Base-by-base conservation (phyloP, 768 basidiomycete species). In the Chalciporus piperatus region DNA sequence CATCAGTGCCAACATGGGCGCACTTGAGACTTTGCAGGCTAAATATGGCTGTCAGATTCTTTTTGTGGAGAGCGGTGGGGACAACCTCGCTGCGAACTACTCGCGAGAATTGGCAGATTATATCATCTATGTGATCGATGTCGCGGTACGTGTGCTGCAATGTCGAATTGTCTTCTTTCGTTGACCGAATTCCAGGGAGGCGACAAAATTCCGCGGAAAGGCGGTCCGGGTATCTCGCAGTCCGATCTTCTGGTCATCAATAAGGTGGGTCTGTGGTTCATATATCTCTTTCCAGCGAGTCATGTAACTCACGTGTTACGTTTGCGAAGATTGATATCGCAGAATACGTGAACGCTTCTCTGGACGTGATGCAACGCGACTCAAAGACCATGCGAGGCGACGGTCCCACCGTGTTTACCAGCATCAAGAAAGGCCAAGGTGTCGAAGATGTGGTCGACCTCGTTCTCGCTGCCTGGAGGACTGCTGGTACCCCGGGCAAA, bases 171-270 rank as follows among this genome's bases (percentile, higher is more conserved):
- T 45, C 30, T 49, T 16, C 23, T 14, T 45, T 44, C 28, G 28
- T 33, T 58, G 41, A 49, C 52, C 20, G n/a, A n/a, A 37, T 53
- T 43, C 28, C 56, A 90, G 88, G 96, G 97, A 10, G 96, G 96
- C 1, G 96, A 99, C 72, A 99, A 99, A 72, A 95, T 99, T 56
- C 97, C 97, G 19, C 79, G 96, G 20, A 99, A 99, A 74, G 96
- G 97, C 5, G 97, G 96, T 1, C 97, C 96, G 2, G 97, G 96
- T 10, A 98, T 99, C 59, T 94, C 93, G 1, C 89, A 94, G 63
- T 96, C 93, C 1, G 97, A 98, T 72, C 74, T 99, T 11, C 74
- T 99, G 48, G 83, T 99, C 22, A 83, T 98, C 60, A 98, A 98
- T 76, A 99, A 99, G 80, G 95, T 87, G 30, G 23, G 48, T n/a